Base-by-base conservation (phyloP, 306 rosid genomes). In the Styphnolobium japonicum region DNA sequence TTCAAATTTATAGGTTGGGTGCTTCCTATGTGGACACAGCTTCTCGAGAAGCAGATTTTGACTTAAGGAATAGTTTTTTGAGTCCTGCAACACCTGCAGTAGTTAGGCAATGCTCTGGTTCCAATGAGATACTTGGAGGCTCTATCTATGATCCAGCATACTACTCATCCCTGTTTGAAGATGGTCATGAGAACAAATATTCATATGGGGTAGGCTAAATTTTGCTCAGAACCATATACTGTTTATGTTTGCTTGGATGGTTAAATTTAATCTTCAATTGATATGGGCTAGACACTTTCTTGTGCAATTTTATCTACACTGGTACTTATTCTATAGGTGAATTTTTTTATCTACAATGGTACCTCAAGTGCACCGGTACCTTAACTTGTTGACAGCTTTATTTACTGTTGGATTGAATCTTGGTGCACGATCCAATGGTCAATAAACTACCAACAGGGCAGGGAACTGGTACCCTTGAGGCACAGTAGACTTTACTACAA, bases 1-100 rank as follows among this genome's bases (percentile, higher is more conserved):
- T 94, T 85, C 98, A 92, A 89, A 94, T 94, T 73, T 94, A 94
- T 86, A 89, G 98, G 86, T 64, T 91, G 89, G 98, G 98, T 16
- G 92, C 90, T 73, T 85, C 98, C 58, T 72, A 80, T 67, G 72
- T 85, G 55, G 93, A 92, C 66, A 53, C 89, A 65, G 68, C 73
- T 81, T 80, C 92, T 53, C 86, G 90, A 76, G 87, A 82, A 69
- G 87, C 88, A 34, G 97, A 94, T 81, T 83, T 55, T 76, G 97
- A 92, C 83, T 46, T 91, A 23, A 86, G 98, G 81, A 87, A 76
- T 88, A 91, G 95, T 85, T 94, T 94, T 86, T 71, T 94, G 90
- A 92, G 90, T 86, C 97, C 98, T 12, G 40, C 85, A 62, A 77
- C 93, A 76, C 94, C 94, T 52, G 89, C 92, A 64, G 77, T 82